Conservation (phyloP, 2,329 filamentous ascomycete species). For the Cladosporium colombiae region DNA sequence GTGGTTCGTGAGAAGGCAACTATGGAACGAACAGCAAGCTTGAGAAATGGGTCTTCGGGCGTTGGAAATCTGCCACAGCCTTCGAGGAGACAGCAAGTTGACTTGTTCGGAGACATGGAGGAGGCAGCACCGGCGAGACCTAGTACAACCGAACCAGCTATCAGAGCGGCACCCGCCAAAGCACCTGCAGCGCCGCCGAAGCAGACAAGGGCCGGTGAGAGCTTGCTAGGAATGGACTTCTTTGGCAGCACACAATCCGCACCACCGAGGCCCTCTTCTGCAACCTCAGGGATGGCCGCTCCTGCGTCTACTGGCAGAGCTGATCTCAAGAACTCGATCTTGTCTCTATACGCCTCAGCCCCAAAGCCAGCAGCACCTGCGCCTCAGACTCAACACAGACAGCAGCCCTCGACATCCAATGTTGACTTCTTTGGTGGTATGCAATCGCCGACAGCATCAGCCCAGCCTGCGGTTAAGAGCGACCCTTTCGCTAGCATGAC, state of each 20-base stretch:
- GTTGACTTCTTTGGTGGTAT: slow-evolving; percentile 61
- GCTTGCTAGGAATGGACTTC: slow-evolving; percentile 88
- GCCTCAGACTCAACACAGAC: slow-evolving; percentile 39
- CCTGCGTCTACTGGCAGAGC: slow-evolving; percentile 72
- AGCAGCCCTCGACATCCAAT: slow-evolving; percentile 45
- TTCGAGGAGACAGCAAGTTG: slow-evolving; percentile 53
- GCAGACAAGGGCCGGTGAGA: slow-evolving; percentile 74
- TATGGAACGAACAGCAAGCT: slow-evolving; percentile 44
- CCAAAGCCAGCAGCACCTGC: slow-evolving; percentile 71
- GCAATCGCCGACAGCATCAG: slow-evolving; percentile 53
- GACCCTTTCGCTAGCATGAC: slow-evolving; percentile 21
- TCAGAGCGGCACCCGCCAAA: slow-evolving; percentile 54
- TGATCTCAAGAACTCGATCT: slow-evolving; percentile 94
- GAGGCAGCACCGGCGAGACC: slow-evolving; percentile 63
- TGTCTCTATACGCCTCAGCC: slow-evolving; percentile 87
- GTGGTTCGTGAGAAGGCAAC: slow-evolving; percentile 72
- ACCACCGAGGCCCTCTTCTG: slow-evolving; percentile 80
- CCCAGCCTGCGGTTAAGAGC: slow-evolving; percentile 32
- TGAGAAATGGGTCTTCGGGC: slow-evolving; percentile 41
- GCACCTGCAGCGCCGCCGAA: slow-evolving; percentile 45
- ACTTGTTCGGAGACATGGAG: slow-evolving; percentile 80
- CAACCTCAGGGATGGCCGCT: slow-evolving; percentile 62
- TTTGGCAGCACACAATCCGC: slow-evolving; percentile 71
- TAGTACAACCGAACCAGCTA: slow-evolving; percentile 72
- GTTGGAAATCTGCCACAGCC: slow-evolving; percentile 33